Evolutionary conservation across 768 basidiomycete species (phyloP), one percentile per base, ranked within the genome.

Genomic region (Lactarius psammicola): DNA sequence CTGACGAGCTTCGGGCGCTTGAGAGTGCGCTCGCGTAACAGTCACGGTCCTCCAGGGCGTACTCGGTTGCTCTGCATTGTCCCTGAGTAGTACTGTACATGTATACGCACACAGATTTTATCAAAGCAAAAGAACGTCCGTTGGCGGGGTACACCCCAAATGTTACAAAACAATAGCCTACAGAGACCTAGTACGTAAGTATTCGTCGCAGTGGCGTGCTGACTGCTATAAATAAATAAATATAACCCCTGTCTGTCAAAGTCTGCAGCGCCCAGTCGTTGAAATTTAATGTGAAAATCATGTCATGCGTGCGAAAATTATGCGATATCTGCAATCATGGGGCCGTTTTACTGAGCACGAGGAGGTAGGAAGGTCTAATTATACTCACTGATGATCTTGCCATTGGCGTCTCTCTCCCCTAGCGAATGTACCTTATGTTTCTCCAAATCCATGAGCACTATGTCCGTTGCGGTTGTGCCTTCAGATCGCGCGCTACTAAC

Each of bases 21-120:
- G 51, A 53, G 56, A 44, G 26, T 10, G 66, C 60, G 17, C 55
- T 69, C n/a, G 33, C 26, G 9, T 69, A 67, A 55, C n/a, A 30
- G 23, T 15, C 23, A 8, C 6, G 13, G 38, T 18, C 5, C 38
- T 18, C n/a, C n/a, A 40, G 38, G 17, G 40, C 40, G 11, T 8
- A 18, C 40, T 26, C 5, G 49, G 2, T 15, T 11, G 4, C 23
- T 15, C 13, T 51, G 49, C 26, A 46, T 46, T n/a, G 9, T 15
- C 46, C 46, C 23, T 11, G 23, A 49, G 49, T 17, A 26, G 23
- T 26, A 49, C 46, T n/a, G n/a, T n/a, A n/a, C n/a, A n/a, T n/a
- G n/a, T n/a, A n/a, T n/a, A 49, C 4, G 36, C 15, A 38, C 36
- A 38, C n/a, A 26, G 18, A 23, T 26, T 49, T 13, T 23, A 49